Evolutionary conservation across 225 moss, liverwort and hornwort species (phyloP), one percentile per base, ranked within the genome.

Genomic region (Physcomitrellopsis africana): DNA sequence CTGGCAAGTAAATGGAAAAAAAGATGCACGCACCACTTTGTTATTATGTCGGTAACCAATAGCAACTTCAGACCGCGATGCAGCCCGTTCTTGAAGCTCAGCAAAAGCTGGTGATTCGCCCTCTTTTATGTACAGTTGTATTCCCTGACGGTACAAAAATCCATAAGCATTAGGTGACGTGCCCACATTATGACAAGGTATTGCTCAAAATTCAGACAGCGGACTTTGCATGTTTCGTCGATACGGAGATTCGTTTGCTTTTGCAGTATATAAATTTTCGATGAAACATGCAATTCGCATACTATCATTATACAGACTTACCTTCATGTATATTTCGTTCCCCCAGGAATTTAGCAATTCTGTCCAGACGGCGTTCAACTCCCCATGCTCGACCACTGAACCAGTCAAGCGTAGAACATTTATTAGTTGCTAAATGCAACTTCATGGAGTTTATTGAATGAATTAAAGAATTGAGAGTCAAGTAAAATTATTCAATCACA

Each of bases 241-340:
- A 70, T 16, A 51, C 61, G 73, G 26, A 49, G 37, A 13, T 14
- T 23, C 17, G 63, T 74, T 47, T 37, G 52, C 58, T 57, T 20
- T 32, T 20, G 26, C 72, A 51, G 48, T 17, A 52, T 51, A 51
- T 29, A 51, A 13, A 59, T 51, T 44, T 45, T 47, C 7, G 27
- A 51, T 17, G 72, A 43, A 49, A 68, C 13, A 65, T 13, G 51
- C 12, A 27, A 67, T 19, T 7, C 32, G 32, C 32, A 37, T 29
- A 47, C 19, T 68, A 14, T 26, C 48, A 52, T 58, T 22, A 20
- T 54, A 74, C 49, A 48, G 4, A 77, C 19, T 3, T 79, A 90
- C 90, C 90, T 90, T 90, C 84, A 90, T 81, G 18, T 90, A 90
- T 67, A 90, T 90, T 74, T 90, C 90, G 69, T 87, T 90, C 17